Evolutionary conservation across 345 rosid species (phyloP), one percentile per base, ranked within the genome.

Genomic region (Dipteronia sinensis): DNA sequence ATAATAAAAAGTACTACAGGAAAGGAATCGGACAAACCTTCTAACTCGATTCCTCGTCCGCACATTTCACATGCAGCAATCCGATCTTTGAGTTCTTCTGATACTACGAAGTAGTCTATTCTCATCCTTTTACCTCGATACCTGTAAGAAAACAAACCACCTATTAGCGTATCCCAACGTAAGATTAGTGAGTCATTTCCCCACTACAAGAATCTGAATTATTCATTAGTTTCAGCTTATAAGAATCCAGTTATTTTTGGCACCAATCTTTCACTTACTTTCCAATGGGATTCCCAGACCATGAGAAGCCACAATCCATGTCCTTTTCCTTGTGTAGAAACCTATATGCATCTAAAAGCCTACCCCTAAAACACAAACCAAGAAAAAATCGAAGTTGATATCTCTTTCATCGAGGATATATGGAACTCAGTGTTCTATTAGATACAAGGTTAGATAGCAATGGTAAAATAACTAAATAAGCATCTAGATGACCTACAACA

Each of bases 111-210:
- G 81, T 94, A 96, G 81, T 94, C 99, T 6, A 95, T 93, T 71
- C 97, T 86, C 97, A 90, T 91, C 83, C 98, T 87, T 85, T 96
- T 94, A 69, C 98, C 99, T 47, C 95, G 84, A 78, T 94, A 92
- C 87, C 99, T 96, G 82, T 67, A 81, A 83, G 22, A 71, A 22
- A 75, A 67, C 47, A 58, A 59, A 6, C 20, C 78, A 65, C 16
- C n/a, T 66, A 34, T 72, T 53, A 68, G 53, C 47, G n/a, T 10
- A 76, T 64, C 46, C 47, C 49, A 73, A 73, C 27, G 69, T 20
- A 55, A 67, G 10, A 65, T 70, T 67, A 25, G 65, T 9, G 10
- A 74, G 62, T 55, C 47, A 73, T 53, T 59, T 40, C 67, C 47
- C 31, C 20, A 23, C 17, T 44, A 46, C 23, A 63, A 42, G 10